phyloP scores from a whole-genome alignment of 2,329 filamentous ascomycete genomes.

The Pseudonectria buxi region DNA sequence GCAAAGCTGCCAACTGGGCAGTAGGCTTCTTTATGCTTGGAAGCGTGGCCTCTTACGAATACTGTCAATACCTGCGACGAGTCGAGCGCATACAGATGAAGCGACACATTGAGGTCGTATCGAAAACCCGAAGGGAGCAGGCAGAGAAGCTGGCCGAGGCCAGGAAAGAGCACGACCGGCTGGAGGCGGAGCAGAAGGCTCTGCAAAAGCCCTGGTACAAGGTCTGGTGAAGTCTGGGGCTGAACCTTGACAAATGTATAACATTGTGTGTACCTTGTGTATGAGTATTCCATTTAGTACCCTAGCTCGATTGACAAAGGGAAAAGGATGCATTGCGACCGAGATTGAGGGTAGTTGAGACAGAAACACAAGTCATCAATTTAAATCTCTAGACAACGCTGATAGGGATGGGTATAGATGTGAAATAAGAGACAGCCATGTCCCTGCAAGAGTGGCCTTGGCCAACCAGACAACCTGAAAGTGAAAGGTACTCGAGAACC shows the following conservation, averaged over 20 bases:
- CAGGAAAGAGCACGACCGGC: constrained; percentile 25
- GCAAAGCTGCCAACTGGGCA: constrained; percentile 71
- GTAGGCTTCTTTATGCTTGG: constrained; percentile 67
- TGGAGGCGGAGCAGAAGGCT: constrained; percentile 27
- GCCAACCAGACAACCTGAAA: no score
- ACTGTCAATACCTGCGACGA: constrained; percentile 68
- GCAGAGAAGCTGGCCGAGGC: constrained; percentile 40
- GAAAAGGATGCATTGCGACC: no score
- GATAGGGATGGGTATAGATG: no score
- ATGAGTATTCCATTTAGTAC: constrained; percentile 13
- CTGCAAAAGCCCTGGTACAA: constrained; percentile 46
- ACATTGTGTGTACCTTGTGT: constrained; percentile 11
- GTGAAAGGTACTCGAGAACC: no score
- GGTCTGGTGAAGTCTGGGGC: constrained; percentile 40
- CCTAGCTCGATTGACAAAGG: no score
- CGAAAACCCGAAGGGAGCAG: constrained; percentile 44
- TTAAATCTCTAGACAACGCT: no score
- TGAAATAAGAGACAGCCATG: no score
- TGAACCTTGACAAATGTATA: not conserved
- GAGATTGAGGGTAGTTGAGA: no score
- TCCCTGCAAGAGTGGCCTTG: no score
- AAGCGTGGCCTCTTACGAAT: constrained; percentile 72
- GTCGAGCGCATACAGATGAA: constrained; percentile 79
- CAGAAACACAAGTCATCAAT: no score
- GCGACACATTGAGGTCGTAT: constrained; percentile 63